Percentiles rank a stretch among this genome's conserved stretches.
These are phyloP conservation scores for Sphaerulina musiva DNA, from an alignment of 2,329 filamentous ascomycete genomes.

Conservation along the genomic window DNA sequence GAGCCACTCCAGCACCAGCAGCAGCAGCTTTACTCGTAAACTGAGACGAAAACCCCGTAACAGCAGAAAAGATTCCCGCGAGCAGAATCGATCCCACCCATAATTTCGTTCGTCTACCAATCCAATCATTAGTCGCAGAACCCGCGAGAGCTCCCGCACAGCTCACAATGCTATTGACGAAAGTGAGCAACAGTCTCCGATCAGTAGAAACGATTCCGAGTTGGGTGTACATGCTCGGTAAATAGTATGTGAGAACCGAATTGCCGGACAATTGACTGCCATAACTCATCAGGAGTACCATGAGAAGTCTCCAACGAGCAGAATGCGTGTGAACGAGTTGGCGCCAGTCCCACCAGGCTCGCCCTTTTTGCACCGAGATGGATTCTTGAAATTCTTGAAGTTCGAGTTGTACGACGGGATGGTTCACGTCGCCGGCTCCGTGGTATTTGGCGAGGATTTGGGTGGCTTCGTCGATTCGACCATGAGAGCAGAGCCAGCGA, in stretches of 20 bases:
- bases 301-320: conserved; percentile 9
- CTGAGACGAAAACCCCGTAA: conserved; percentile 10
- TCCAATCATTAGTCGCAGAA: conserved; percentile 8
- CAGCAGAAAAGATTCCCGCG: conserved; percentile 9
- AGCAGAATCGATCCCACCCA: conserved; percentile 7
- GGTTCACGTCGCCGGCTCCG: conserved; percentile 11
- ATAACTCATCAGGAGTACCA: conserved; percentile 10
- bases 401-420: conserved; percentile 10
- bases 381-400: conserved; percentile 16
- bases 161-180: conserved; percentile 13
- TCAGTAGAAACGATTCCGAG: conserved; percentile 9
- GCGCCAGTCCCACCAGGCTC: conserved; percentile 14
- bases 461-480: conserved; percentile 15
- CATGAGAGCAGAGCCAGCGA: conserved; percentile 14
- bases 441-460: conserved; percentile 15
- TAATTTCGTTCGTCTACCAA: conserved; percentile 10
- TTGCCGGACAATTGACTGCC: conserved; percentile 9
- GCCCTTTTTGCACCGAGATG: conserved; percentile 7
- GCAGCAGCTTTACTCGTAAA: conserved; percentile 5
- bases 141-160: conserved; percentile 9
- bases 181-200: conserved; percentile 5
- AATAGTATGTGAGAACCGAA: conserved; percentile 9
- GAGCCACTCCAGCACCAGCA: conserved; percentile 1
- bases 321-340: conserved; percentile 8
- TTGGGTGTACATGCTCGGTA: conserved; percentile 10